Evolutionary conservation across 2,329 filamentous ascomycete genomes (phyloP).

Genomic region (Chrysosphaeria jannelii): DNA sequence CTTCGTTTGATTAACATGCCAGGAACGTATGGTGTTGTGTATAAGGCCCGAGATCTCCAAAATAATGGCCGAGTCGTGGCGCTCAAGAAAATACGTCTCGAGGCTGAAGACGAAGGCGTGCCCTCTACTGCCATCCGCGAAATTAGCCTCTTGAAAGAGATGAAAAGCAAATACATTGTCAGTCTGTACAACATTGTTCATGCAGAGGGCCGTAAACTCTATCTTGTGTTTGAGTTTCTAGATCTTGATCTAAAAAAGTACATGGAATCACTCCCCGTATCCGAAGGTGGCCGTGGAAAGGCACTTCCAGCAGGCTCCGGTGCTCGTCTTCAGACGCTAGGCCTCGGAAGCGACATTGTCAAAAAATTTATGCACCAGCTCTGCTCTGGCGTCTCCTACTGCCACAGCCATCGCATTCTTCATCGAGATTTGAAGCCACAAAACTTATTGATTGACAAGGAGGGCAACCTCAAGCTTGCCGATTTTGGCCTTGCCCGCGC

Average conservation of each 20-base stretch:
- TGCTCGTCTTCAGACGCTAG: constrained; percentile 29
- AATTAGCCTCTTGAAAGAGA: constrained; percentile 74
- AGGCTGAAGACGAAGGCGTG: constrained; percentile 74
- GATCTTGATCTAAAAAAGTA: constrained; percentile 79
- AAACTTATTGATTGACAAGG: constrained; percentile 54
- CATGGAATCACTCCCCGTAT: constrained; percentile 64
- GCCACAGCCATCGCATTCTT: constrained; percentile 56
- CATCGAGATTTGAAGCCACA: constrained; percentile 70
- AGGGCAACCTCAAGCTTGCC: constrained; percentile 65
- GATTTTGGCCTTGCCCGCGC: constrained; percentile 71
- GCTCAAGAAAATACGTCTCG: constrained; percentile 74
- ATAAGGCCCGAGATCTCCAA: constrained; percentile 61
- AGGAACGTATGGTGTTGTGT: constrained; percentile 81
- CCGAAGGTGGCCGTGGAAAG: constrained; percentile 55
- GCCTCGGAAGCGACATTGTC: constrained; percentile 50
- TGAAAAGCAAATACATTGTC: constrained; percentile 71
- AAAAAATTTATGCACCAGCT: constrained; percentile 81
- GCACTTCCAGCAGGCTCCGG: constrained; percentile 46
- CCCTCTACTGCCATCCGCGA: constrained; percentile 74
- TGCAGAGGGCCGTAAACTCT: constrained; percentile 73
- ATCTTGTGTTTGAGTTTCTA: constrained; percentile 68
- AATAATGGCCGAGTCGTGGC: constrained; percentile 58
- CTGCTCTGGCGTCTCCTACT: constrained; percentile 53
- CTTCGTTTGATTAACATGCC: constrained; percentile 1
- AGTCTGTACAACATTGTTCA: constrained; percentile 68